A percentile compares a stretch with the other conserved stretches of the same genome.
Conservation (phyloP, 140 eudicot species). For the Stevia rebaudiana region DNA sequence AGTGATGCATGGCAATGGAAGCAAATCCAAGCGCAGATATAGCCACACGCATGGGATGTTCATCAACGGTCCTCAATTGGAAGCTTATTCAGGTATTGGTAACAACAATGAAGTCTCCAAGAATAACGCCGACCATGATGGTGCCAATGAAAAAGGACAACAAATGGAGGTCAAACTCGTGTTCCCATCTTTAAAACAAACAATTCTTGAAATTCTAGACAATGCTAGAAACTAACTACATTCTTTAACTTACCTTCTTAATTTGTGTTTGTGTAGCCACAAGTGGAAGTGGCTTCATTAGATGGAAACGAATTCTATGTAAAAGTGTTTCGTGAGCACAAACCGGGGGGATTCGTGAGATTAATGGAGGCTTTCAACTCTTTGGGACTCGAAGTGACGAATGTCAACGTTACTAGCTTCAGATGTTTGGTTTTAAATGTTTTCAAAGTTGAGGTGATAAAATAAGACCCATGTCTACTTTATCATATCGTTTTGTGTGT, state of each 20-base stretch:
- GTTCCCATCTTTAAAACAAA: background rate
- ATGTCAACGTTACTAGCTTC: constrained; percentile 73
- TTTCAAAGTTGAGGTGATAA: constrained; percentile 77
- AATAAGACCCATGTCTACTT: background rate
- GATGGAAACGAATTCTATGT: constrained; percentile 88
- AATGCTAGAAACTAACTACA: too few relatives aligned
- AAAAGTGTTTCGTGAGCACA: constrained; percentile 96
- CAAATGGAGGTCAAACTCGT: constrained; percentile 76
- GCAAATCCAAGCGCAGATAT: constrained; percentile 30
- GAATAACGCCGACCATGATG: constrained; percentile 36
- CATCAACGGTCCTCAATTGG: constrained; percentile 31
- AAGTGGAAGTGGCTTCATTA: constrained; percentile 78
- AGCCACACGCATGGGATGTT: constrained; percentile 33
- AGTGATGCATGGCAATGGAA: constrained; percentile 37
- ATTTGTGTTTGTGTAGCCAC: constrained; percentile 51
- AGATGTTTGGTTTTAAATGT: constrained; percentile 71
- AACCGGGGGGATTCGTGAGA: constrained; percentile 77
- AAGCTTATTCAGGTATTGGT: constrained; percentile 34
- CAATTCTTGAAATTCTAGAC: background rate
- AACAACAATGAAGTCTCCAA: constrained; percentile 27
- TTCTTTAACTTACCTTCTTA: background rate
- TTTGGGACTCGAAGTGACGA: constrained; percentile 70
- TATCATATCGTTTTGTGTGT: background rate
- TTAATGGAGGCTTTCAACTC: constrained; percentile 72
- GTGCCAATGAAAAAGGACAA: constrained; percentile 51